phyloP scores from a whole-genome alignment of 2,329 filamentous ascomycete genomes.

The Claviceps maximensis region DNA sequence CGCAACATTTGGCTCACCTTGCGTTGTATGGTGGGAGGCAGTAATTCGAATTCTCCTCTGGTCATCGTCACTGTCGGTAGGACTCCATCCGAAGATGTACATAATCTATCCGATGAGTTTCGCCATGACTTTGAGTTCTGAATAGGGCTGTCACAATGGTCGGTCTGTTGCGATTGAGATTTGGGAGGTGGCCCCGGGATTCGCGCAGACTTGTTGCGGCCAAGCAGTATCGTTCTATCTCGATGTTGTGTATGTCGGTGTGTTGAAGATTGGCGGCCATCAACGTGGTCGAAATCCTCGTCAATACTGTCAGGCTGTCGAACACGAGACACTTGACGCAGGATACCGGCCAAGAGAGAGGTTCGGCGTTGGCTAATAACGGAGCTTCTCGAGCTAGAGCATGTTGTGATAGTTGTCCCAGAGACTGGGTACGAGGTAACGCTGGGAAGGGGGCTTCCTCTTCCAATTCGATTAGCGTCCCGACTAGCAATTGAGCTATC shows the following conservation, averaged over 20 bases:
- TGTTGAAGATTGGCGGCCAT: background rate
- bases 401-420: slow-evolving; percentile 12
- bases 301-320: background rate
- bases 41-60: slow-evolving; percentile 32
- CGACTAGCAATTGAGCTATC: background rate
- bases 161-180: slow-evolving; percentile 10
- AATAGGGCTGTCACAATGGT: slow-evolving; percentile 9
- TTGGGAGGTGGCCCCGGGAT: slow-evolving; percentile 3
- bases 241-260: background rate
- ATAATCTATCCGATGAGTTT: slow-evolving; percentile 13
- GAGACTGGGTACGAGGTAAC: slow-evolving; percentile 6
- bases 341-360: slow-evolving; percentile 6
- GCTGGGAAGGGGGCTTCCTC: slow-evolving; percentile 2
- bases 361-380: slow-evolving; percentile 4
- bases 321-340: background rate
- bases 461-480: slow-evolving; percentile 2
- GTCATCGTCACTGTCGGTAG: slow-evolving; percentile 20
- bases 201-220: background rate
- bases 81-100: slow-evolving; percentile 10
- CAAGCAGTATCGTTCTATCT: background rate
- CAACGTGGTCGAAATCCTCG: background rate
- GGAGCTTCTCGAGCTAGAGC: slow-evolving; percentile 10
- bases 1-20: slow-evolving; percentile 32
- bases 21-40: slow-evolving; percentile 41
- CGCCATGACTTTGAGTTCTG: slow-evolving; percentile 12